Conservation (phyloP, 148 eudicot species). For the Spergularia marina region DNA sequence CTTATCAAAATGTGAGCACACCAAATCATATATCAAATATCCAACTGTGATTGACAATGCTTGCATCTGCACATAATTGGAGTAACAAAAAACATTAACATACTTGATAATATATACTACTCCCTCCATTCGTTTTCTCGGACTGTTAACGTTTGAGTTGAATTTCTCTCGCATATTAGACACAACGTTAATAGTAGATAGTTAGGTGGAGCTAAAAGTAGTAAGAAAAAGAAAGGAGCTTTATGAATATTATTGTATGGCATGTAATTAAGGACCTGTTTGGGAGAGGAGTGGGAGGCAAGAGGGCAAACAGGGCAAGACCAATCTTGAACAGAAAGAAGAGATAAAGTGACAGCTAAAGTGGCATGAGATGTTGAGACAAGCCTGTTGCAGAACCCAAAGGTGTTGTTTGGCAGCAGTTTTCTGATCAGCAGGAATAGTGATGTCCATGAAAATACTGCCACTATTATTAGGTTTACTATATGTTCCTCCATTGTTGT, state of each 20-base stretch:
- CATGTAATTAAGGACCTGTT: conserved; percentile 48
- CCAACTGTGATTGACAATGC: conserved; percentile 53
- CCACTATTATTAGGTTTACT: conserved; percentile 40
- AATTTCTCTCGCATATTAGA: too few species aligned
- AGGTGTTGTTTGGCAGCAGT: conserved; percentile 55
- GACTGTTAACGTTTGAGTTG: too few species aligned
- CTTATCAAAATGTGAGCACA: conserved; percentile 61
- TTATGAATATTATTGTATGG: too few species aligned
- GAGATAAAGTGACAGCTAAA: conserved; percentile 52
- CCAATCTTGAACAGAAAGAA: conserved; percentile 73
- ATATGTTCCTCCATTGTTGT: conserved; percentile 58
- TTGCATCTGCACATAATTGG: conserved; percentile 50
- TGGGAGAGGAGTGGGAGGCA: conserved; percentile 63
- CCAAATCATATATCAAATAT: conserved; percentile 75
- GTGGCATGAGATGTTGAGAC: conserved; percentile 72
- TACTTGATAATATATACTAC: too few species aligned
- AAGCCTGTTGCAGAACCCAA: conserved; percentile 70
- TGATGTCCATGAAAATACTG: conserved; percentile 58
- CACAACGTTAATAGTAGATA: too few species aligned
- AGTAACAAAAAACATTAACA: not conserved
- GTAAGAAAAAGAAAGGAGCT: too few species aligned
- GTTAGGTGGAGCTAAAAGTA: too few species aligned
- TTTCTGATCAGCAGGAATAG: conserved; percentile 49
- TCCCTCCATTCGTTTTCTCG: too few species aligned
- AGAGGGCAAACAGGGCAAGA: conserved; percentile 73